Base-by-base conservation (phyloP, 768 basidiomycete species). In the Mycena metata region DNA sequence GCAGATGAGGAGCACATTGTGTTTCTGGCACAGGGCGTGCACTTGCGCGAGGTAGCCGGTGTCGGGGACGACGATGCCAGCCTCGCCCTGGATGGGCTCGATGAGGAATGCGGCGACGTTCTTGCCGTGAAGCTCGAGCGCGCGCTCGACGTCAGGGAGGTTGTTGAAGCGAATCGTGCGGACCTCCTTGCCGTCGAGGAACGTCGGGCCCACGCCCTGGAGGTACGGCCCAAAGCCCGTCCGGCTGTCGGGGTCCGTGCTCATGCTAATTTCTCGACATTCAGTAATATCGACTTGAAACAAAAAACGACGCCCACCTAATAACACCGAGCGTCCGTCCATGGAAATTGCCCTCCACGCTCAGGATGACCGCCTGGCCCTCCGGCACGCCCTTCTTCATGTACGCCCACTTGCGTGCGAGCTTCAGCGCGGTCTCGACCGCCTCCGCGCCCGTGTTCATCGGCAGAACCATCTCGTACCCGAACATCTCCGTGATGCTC, bases 361-460 rank as follows among this genome's bases (percentile, higher is more conserved):
- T 92, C 49, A 99, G 83, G 11, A 99, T 86, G 75, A 96, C 88
- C 0, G 97, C 98, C 73, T 92, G 86, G 54, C 93, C 95, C 62
- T 90, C 90, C 55, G 88, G 83, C 36, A 95, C 91, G 46, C 88
- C 90, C 83, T 95, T 99, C 82, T 88, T 88, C 83, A 86, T 86
- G 81, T 99, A 98, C 2, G 93, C 97, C 98, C 98, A 99, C 83
- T 98, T 98, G 72, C 98, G 83, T 0, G 98, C 91, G 19, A 99
- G 86, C 85, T 99, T 99, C 78, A 99, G 80, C n/a, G 91, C 89
- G 0, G 96, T 98, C 83, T 99, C 98, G 61, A 99, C 98, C 10
- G 98, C 98, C 76, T 99, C 98, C 0, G 96, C 96, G 51, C 97
- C 97, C 0, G 97, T 99, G 85, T 99, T 99, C 96, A 99, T 98